Conservation (phyloP, 768 basidiomycete genomes). For the Serendipita sp. region DNA sequence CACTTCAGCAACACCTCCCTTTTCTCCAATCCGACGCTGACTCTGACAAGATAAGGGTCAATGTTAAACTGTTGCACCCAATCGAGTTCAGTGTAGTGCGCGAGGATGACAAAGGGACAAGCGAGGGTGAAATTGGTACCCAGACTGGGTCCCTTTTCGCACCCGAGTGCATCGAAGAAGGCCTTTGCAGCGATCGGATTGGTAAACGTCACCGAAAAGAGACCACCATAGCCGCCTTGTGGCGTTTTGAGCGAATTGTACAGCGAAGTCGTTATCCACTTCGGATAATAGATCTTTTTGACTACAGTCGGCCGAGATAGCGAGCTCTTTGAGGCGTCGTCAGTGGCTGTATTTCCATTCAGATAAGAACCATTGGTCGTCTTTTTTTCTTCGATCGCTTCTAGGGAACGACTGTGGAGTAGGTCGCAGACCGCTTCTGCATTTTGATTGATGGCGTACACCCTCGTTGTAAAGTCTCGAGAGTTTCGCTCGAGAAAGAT, state of each 20-base stretch:
- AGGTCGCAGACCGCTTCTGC: conserved; percentile 69
- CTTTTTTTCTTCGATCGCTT: background rate
- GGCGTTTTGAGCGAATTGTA: conserved; percentile 32
- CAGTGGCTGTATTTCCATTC: no score
- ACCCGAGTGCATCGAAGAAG: conserved; percentile 73
- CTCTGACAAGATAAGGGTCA: conserved; percentile 63
- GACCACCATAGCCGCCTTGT: conserved; percentile 60
- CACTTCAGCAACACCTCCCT: conserved; percentile 33
- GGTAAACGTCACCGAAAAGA: conserved; percentile 79
- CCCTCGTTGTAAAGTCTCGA: conserved; percentile 68
- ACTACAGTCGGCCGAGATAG: conserved; percentile 27
- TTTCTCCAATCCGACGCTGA: conserved; percentile 87
- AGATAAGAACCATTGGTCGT: background rate
- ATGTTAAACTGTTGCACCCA: conserved; percentile 87
- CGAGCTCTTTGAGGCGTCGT: background rate
- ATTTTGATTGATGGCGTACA: conserved; percentile 63
- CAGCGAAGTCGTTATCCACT: conserved; percentile 52
- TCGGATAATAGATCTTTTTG: conserved; percentile 82
- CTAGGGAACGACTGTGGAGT: conserved; percentile 41
- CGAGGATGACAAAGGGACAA: conserved; percentile 83
- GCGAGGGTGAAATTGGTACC: conserved; percentile 96
- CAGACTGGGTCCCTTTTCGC: conserved; percentile 77
- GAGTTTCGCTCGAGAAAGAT: conserved; percentile 98
- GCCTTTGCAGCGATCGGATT: conserved; percentile 46
- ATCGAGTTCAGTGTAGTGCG: conserved; percentile 74